These are phyloP conservation scores for Tetrapisispora fleetii DNA, from an alignment of 805 yeast genomes.

Conservation along the genomic window DNA sequence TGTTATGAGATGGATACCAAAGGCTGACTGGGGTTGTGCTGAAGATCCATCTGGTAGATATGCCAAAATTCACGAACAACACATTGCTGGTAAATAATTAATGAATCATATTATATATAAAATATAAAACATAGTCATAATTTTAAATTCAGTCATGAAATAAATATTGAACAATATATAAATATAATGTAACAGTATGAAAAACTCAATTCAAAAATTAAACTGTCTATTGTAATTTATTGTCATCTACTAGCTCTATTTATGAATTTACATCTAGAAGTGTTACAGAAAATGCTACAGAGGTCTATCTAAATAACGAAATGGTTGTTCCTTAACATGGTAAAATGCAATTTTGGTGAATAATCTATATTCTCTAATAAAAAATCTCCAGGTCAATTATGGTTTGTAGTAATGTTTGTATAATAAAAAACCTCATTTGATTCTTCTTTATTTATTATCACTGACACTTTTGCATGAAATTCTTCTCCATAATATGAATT, in stretches of 20 bases:
- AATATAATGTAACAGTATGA: not conserved
- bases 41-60: conserved; percentile 98
- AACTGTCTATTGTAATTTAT: not conserved
- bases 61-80: conserved; percentile 79
- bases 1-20: conserved; percentile 99
- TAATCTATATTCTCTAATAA: too few species aligned
- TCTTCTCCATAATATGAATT: conserved; percentile 2
- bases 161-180: not conserved
- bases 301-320: too few species aligned
- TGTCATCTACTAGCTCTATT: too few species aligned
- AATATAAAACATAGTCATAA: not conserved
- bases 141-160: not conserved
- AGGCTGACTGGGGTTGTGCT: conserved; percentile 99
- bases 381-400: not conserved
- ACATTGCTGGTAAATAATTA: conserved; percentile 30
- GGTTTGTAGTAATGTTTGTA: not conserved
- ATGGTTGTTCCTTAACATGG: not conserved
- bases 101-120: too few species aligned
- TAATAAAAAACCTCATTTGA: not conserved
- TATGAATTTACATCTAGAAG: not conserved
- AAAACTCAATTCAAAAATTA: too few species aligned
- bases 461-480: not conserved
- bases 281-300: too few species aligned
- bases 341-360: not conserved
- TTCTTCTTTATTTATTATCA: not conserved